Base-by-base conservation (phyloP, 2,329 filamentous ascomycete genomes). In the Colletotrichum sidae region DNA sequence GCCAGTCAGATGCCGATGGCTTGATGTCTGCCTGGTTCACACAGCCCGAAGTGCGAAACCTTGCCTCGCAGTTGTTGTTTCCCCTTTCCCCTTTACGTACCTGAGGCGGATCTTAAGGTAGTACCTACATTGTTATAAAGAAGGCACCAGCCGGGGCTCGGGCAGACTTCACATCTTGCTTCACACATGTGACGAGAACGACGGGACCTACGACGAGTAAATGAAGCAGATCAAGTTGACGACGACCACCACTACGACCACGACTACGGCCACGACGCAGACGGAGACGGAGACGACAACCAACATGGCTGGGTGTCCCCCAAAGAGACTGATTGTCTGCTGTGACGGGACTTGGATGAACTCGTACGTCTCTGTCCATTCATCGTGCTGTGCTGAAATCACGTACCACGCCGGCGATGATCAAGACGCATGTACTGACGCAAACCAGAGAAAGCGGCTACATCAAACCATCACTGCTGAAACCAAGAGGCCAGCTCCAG, bases 301-400 rank as follows among this genome's bases (percentile, higher is more conserved):
- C 2, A 17, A 17, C 25, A 25, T 25, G 25, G 25, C 25, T 25
- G 25, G 25, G 9, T 69, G 57, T 35, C 61, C 62, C 50, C 63
- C 58, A 66, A 86, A 86, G 74, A 80, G 83, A 17, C 76, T 85
- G 61, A 80, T 86, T 25, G 74, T 84, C 25, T 85, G 83, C 67
- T 86, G 84, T 69, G 83, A 86, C 70, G 83, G 84, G 15, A 86
- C 83, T 4, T 86, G 83, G 83, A 82, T 84, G 78, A 82, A 85
- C 68, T 81, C 82, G 64, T 65, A 42, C 41, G 64, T 60, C 74
- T 68, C 25, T 25, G 25, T 25, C 25, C 25, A 25, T 25, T 25
- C 25, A 25, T 5, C 64, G 73, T 58, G 10, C 50, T 45, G 44
- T 25, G 7, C 2, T 8, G 39, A 10, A 10, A 4, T 6, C 13